phyloP scores from a whole-genome alignment of 169 alveolate species.

The Plasmodium inui region DNA sequence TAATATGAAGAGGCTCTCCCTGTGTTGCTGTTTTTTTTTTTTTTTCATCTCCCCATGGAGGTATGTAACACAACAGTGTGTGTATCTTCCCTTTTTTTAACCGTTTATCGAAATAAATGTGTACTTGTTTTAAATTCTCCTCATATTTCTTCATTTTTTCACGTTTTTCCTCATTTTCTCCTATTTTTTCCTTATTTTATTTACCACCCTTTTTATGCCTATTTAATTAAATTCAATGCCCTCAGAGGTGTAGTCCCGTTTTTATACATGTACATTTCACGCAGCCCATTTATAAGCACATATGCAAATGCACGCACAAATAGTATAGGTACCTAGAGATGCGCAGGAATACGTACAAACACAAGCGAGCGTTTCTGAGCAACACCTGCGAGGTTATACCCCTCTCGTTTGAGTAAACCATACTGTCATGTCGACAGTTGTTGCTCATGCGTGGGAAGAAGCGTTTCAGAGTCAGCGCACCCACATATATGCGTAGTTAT shows the following conservation, averaged over 20 bases:
- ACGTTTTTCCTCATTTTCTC: background rate
- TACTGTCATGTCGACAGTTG: background rate
- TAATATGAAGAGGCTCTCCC: background rate
- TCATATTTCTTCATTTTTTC: background rate
- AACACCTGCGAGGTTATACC: background rate
- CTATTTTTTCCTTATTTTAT: background rate
- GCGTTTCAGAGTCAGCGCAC: background rate
- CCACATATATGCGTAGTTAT: background rate
- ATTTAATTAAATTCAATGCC: conserved; percentile 7
- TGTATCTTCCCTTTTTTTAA: background rate
- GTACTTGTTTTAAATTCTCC: background rate
- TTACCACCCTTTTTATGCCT: background rate
- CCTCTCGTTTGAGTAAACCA: background rate
- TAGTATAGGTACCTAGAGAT: background rate
- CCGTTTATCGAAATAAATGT: background rate
- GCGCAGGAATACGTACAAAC: background rate
- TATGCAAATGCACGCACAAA: background rate
- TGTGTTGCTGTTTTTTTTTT: background rate
- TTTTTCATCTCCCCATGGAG: background rate
- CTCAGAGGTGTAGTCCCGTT: background rate
- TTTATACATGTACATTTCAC: conserved; percentile 10
- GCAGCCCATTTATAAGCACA: background rate
- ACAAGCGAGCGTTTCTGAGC: background rate
- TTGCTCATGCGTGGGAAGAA: background rate
- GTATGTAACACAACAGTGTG: background rate